Conservation (phyloP, 1,284 basidiomycete genomes). For the Pyrrhoderma noxium region DNA sequence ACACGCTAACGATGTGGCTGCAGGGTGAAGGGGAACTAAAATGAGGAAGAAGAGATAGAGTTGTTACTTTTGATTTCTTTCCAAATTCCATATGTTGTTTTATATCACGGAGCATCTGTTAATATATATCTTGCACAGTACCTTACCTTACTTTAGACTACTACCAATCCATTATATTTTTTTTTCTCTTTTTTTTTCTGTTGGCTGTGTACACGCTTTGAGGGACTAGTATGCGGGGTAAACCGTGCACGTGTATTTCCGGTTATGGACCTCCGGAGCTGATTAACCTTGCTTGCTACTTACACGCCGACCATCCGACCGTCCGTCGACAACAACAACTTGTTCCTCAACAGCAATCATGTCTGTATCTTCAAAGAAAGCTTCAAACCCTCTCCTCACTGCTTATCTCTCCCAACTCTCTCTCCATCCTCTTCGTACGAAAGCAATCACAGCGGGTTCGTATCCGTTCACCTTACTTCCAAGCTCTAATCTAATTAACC, state of each 20-base stretch:
- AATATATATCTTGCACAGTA: too few relatives aligned
- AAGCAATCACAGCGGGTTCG: constrained; percentile 61
- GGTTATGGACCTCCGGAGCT: too few relatives aligned
- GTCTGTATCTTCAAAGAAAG: constrained; percentile 26
- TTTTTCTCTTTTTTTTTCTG: too few relatives aligned
- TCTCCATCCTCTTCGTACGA: constrained; percentile 64
- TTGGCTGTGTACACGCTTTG: too few relatives aligned
- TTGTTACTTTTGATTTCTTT: neutral
- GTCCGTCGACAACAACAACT: too few relatives aligned
- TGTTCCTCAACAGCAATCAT: constrained; percentile 24
- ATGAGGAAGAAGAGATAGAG: neutral
- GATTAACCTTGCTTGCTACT: too few relatives aligned
- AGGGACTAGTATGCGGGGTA: too few relatives aligned
- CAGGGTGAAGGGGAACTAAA: constrained; percentile 29
- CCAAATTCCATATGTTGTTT: neutral
- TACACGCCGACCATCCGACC: too few relatives aligned
- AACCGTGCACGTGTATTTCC: too few relatives aligned
- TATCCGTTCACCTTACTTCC: constrained; percentile 12
- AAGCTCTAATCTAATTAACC: neutral
- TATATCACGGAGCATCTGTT: neutral
- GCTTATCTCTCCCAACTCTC: constrained; percentile 59
- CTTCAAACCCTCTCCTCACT: constrained; percentile 48
- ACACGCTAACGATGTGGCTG: neutral
- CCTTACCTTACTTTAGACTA: too few relatives aligned
- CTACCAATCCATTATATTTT: too few relatives aligned